Base-by-base conservation (phyloP, 768 basidiomycete species). In the Terana coerulea region DNA sequence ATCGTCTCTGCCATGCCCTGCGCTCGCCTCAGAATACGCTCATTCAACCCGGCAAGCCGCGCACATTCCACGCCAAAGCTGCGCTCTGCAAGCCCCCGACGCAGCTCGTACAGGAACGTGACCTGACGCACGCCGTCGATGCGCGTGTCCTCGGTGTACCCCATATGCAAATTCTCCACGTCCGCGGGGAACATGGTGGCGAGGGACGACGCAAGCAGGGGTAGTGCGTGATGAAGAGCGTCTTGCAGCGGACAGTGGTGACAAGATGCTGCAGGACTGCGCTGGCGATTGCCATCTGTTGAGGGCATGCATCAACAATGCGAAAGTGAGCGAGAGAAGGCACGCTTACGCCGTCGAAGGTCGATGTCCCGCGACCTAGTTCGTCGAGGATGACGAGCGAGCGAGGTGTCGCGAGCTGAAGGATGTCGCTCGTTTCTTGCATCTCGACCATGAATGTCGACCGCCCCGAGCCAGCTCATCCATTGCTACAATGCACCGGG, bases 391-490 rank as follows among this genome's bases (percentile, higher is more conserved):
- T 87, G 11, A 99, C 88, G 10, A 98, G 75, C 45, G 89, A 92
- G 26, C 76, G 77, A 3, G 75, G 66, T 0, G 91, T 88, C 0
- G 91, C 88, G 3, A 81, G 74, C 30, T 83, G 77, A 12, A 98
- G 69, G 51, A 98, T 94, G 60, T 97, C 91, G 59, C 84, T 87
- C 0, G 95, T 97, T 65, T 98, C 94, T 5, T 87, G 77, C 76
- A 98, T 86, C 68, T 99, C 95, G 3, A 98, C 91, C 95, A 97
- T 97, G 66, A 98, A 97, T 0, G 90, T 98, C 0, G 93, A 95
- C 7, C 91, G 81, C 0, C 93, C 93, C 87, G 78, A 5, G 83
- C 79, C 22, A 98, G 68, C 57, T 97, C 92, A 64, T 98, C 95
- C 9, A 83, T 87, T 0, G 95, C 95, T 86, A 51, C 7, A 48